Conservation (phyloP, 2,329 filamentous ascomycete species). For the Neofusicoccum ribis region DNA sequence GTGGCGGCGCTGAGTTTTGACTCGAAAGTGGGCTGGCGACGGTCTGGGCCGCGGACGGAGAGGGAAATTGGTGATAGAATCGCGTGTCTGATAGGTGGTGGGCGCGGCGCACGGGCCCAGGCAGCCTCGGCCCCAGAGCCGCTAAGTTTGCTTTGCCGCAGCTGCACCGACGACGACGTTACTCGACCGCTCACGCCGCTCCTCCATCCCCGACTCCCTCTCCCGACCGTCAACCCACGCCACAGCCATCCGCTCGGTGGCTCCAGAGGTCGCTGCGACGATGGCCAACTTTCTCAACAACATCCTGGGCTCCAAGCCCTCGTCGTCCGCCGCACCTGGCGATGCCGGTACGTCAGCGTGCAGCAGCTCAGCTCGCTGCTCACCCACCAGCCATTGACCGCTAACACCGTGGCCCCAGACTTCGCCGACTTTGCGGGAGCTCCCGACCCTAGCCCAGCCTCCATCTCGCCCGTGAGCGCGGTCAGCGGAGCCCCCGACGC, state of each 20-base stretch:
- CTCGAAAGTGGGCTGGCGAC: background rate
- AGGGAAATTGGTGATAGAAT: slow-evolving; percentile 3
- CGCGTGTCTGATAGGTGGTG: background rate
- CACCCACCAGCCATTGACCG: slow-evolving; percentile 20
- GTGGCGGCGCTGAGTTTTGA: background rate
- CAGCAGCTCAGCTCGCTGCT: slow-evolving; percentile 23
- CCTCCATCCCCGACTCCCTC: background rate
- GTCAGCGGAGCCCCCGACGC: slow-evolving; percentile 42
- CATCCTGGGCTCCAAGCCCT: slow-evolving; percentile 67
- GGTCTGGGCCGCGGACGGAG: background rate
- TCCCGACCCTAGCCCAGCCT: slow-evolving; percentile 62
- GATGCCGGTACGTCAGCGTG: slow-evolving; percentile 62
- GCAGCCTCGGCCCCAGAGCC: slow-evolving; percentile 2
- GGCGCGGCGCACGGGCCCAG: background rate
- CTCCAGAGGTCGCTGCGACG: slow-evolving; percentile 4
- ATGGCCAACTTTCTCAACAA: slow-evolving; percentile 63
- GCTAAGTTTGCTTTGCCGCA: slow-evolving; percentile 17
- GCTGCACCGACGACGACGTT: slow-evolving; percentile 9
- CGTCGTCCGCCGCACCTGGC: slow-evolving; percentile 52
- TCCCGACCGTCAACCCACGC: background rate
- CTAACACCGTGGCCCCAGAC: slow-evolving; percentile 55
- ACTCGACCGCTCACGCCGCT: background rate
- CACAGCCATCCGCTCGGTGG: background rate
- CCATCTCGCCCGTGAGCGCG: slow-evolving; percentile 45
- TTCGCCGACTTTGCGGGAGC: slow-evolving; percentile 91